Conservation (phyloP, 495 filamentous ascomycete genomes). For the Daldinia loculata region DNA sequence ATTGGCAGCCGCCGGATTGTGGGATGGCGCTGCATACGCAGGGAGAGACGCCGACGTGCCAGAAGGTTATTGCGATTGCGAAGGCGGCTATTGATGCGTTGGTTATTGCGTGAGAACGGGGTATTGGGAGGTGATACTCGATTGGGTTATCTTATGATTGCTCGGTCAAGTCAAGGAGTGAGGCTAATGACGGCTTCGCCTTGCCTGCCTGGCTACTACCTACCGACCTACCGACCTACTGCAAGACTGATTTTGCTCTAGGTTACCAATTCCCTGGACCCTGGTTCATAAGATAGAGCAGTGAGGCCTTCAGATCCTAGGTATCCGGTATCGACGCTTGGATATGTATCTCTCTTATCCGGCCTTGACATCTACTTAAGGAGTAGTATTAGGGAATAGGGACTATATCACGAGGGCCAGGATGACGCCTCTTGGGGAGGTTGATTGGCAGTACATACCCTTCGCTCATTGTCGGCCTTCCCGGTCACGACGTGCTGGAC, state of each 20-base stretch:
- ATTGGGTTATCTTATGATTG: too few species aligned
- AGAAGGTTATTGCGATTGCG: slow-evolving; percentile 60
- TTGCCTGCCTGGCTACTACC: neutral
- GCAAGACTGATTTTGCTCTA: neutral
- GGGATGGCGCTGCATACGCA: slow-evolving; percentile 21
- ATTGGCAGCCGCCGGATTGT: slow-evolving; percentile 29
- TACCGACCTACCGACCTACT: neutral
- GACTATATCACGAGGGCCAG: too few species aligned
- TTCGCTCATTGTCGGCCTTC: neutral
- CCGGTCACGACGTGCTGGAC: neutral
- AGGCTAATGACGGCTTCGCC: neutral
- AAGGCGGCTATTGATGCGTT: slow-evolving; percentile 57
- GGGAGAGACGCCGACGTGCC: slow-evolving; percentile 50
- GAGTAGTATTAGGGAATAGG: too few species aligned
- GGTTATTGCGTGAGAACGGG: slow-evolving; percentile 52
- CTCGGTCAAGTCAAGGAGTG: neutral
- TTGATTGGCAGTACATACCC: neutral
- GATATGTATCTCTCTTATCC: too few species aligned
- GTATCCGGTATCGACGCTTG: too few species aligned
- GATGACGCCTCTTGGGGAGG: neutral
- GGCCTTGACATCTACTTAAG: too few species aligned
- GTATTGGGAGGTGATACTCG: too few species aligned
- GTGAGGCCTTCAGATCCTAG: too few species aligned
- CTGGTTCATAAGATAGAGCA: too few species aligned
- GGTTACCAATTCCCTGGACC: neutral